Percentiles rank a stretch among this genome's conserved stretches.
phyloP scores from a whole-genome alignment of 495 filamentous ascomycete genomes.

The Lasiosphaeriaceae sp. region DNA sequence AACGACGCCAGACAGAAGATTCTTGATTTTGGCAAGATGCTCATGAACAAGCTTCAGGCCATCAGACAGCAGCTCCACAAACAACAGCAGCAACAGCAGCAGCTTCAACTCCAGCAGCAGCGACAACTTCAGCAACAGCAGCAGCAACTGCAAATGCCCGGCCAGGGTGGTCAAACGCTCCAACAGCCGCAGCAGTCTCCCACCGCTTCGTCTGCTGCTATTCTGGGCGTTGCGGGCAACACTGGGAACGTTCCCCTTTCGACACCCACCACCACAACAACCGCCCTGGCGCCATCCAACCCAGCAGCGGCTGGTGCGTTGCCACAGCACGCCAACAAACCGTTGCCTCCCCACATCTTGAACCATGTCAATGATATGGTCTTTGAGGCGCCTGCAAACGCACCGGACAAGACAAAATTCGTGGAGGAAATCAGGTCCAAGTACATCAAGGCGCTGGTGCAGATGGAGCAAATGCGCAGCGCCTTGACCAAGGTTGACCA shows the following conservation, averaged over 20 bases:
- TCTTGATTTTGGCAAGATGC: slow-evolving; percentile 58
- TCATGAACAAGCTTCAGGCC: slow-evolving; percentile 51
- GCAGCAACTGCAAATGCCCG: background rate
- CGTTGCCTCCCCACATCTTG: slow-evolving; percentile 29
- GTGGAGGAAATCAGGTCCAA: slow-evolving; percentile 25
- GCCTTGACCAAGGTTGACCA: slow-evolving; percentile 22
- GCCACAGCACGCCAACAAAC: slow-evolving; percentile 7
- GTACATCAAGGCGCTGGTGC: slow-evolving; percentile 30
- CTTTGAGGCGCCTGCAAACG: slow-evolving; percentile 22
- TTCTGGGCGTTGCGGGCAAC: background rate
- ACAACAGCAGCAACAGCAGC: slow-evolving; percentile 20
- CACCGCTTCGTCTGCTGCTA: background rate
- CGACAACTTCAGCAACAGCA: slow-evolving; percentile 18
- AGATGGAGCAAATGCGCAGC: slow-evolving; percentile 32
- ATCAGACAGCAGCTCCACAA: slow-evolving; percentile 32
- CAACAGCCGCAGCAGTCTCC: background rate
- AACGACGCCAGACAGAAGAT: slow-evolving; percentile 61
- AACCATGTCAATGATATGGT: slow-evolving; percentile 34
- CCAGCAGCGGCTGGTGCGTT: background rate
- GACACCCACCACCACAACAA: background rate
- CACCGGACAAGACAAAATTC: slow-evolving; percentile 27
- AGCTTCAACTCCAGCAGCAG: slow-evolving; percentile 9
- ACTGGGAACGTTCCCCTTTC: background rate
- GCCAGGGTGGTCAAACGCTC: slow-evolving; percentile 3
- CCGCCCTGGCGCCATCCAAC: background rate